Evolutionary conservation across 1,139 yeast genomes (phyloP), one percentile per base, ranked within the genome.

Genomic region (Yamadazyma mexicana): DNA sequence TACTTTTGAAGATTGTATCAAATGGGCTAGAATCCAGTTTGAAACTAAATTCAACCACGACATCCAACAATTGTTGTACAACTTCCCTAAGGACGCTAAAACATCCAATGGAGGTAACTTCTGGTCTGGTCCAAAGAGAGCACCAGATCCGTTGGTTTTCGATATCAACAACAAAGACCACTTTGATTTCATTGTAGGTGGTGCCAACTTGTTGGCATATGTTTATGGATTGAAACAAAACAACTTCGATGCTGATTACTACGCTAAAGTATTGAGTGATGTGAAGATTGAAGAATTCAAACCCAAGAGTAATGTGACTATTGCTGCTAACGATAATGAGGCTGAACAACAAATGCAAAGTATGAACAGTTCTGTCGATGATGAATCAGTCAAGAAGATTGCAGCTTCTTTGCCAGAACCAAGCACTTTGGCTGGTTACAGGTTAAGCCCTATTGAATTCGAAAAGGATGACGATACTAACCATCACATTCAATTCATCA

Each of bases 101-200:
- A 92, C 97, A 2, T 82, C 96, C 0, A 76, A 77, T 42, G 98
- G 98, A 40, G 91, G 85, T 27, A 94, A 95, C 49, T 92, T 92
- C 67, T 92, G 99, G 99, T 81, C 96, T 18, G 97, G 98, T 45
- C 95, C 98, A 33, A 92, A 92, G 69, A 83, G 98, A 62, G 96
- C 96, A 17, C 99, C 99, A 40, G 79, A 77, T 34, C 89, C 96
- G 16, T 73, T 89, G 47, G 71, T 52, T 14, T 91, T 92, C 60
- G 95, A 89, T 56, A 73, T 84, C 49, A 69, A 79, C 52, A 81
- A 89, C 57, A 74, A 75, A 10, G 84, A 87, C 55, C 98, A 92
- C 59, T 77, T 83, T 59, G 79, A 86, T 55, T 92, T 91, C 53
- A 70, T 92, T 42, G 82, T 84, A 37, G 95, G 88, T 14, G 98